These are phyloP conservation scores for Mrakia hoshinonis DNA, from an alignment of 768 basidiomycete species.

Conservation along the genomic window DNA sequence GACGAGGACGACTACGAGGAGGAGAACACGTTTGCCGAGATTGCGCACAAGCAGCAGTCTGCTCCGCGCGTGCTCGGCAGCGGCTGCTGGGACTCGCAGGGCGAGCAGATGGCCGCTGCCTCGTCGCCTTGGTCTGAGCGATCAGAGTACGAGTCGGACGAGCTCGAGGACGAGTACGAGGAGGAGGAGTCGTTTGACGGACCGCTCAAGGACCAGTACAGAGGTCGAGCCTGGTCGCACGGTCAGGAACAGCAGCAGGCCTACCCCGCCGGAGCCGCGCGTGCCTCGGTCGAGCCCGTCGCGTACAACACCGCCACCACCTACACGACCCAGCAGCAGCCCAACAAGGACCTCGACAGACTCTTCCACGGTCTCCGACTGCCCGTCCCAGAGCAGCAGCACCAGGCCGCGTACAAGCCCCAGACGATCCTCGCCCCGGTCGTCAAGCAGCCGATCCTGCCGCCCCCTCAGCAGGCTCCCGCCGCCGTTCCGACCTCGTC, in stretches of 20 bases:
- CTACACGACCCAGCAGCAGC: slow-evolving; percentile 7
- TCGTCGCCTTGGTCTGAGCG: neutral
- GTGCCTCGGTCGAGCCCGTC: neutral
- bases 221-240: slow-evolving; percentile 11
- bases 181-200: slow-evolving; percentile 20
- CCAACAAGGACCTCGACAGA: slow-evolving; percentile 18
- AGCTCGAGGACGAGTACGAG: slow-evolving; percentile 14
- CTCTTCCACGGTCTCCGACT: slow-evolving; percentile 23
- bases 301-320: neutral
- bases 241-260: slow-evolving; percentile 5
- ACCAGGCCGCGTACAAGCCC: neutral
- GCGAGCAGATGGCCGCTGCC: neutral
- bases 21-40: neutral
- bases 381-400: neutral
- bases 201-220: slow-evolving; percentile 23
- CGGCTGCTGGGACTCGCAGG: neutral
- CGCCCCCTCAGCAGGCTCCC: slow-evolving; percentile 4
- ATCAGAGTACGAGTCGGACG: slow-evolving; percentile 13
- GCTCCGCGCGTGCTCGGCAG: neutral
- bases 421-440: neutral
- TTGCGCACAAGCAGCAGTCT: neutral
- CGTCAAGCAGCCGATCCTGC: neutral
- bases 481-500: slow-evolving; percentile 18
- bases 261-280: neutral
- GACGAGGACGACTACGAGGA: neutral